Conservation (phyloP, 108 stramenopile genomes). For the Cyclotella sp. region DNA sequence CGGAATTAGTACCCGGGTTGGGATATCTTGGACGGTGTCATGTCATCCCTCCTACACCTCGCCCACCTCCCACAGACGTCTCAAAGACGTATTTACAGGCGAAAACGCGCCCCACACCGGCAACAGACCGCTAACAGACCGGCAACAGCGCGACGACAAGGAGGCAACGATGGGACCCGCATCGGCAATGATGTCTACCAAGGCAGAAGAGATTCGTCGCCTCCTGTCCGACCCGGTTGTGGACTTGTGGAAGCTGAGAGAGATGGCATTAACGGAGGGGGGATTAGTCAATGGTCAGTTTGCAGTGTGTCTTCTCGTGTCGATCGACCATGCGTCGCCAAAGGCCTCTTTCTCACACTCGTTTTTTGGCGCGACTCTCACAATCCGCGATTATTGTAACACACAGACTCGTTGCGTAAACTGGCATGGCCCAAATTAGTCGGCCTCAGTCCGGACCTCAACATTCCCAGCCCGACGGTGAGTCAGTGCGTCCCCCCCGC, state of each 20-base stretch:
- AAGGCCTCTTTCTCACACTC: background rate
- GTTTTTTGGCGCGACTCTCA: background rate
- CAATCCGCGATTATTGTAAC: background rate
- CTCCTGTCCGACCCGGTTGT: constrained; percentile 71
- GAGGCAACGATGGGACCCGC: background rate
- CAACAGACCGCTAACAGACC: too few relatives aligned
- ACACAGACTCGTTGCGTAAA: constrained; percentile 75
- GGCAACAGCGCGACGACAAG: too few relatives aligned
- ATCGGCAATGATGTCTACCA: constrained; percentile 36
- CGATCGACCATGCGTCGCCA: background rate
- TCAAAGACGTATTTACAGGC: too few relatives aligned
- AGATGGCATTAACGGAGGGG: constrained; percentile 78
- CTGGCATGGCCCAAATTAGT: constrained; percentile 90
- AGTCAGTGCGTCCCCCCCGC: background rate
- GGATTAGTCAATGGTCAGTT: constrained; percentile 85
- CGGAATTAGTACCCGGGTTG: too few relatives aligned
- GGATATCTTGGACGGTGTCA: too few relatives aligned
- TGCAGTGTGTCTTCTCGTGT: background rate
- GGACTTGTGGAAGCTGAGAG: constrained; percentile 83
- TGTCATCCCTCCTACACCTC: too few relatives aligned
- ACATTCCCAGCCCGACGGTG: constrained; percentile 17
- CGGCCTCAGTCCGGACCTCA: constrained; percentile 42
- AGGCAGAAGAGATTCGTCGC: constrained; percentile 64
- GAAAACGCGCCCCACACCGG: too few relatives aligned
- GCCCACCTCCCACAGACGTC: too few relatives aligned